Percentiles rank a stretch among this genome's conserved stretches.
Evolutionary conservation across 208 protist genomes (phyloP).

Genomic region (Trypanosoma congolense): DNA sequence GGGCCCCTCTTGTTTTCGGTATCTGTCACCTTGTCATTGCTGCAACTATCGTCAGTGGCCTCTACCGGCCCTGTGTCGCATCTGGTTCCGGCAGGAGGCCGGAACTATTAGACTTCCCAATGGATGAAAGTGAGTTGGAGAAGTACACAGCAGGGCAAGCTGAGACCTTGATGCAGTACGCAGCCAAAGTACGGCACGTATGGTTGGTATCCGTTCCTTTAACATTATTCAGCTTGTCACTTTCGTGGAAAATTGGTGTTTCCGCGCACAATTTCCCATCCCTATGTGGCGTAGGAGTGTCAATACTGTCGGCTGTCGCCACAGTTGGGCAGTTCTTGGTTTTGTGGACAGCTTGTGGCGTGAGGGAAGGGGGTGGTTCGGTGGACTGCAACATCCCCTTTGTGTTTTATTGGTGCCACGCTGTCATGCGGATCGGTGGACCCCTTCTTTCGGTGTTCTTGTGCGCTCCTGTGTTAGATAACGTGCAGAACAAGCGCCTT

Average conservation of each 20-base stretch:
- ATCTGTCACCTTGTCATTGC: conserved; percentile 6
- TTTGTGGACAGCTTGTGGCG: conserved; percentile 48
- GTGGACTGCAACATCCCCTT: conserved; percentile 67
- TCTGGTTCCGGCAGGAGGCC: not conserved
- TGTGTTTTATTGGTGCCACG: conserved; percentile 68
- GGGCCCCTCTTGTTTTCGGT: conserved; percentile 18
- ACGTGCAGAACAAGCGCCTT: conserved; percentile 21
- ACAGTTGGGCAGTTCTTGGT: conserved; percentile 40
- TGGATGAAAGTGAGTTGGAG: conserved; percentile 33
- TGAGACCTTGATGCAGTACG: conserved; percentile 36
- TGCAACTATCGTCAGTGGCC: not conserved
- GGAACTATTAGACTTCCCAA: conserved; percentile 44
- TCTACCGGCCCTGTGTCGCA: not conserved
- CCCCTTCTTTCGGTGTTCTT: conserved; percentile 64
- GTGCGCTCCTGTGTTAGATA: conserved; percentile 52
- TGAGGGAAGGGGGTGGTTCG: conserved; percentile 26
- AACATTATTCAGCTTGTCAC: conserved; percentile 24
- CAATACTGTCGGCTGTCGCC: conserved; percentile 51
- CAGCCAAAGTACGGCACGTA: conserved; percentile 25
- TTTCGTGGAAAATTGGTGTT: conserved; percentile 49
- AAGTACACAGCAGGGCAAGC: conserved; percentile 23
- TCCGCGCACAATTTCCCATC: conserved; percentile 49
- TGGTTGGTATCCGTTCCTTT: conserved; percentile 28
- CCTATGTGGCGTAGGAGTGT: conserved; percentile 70
- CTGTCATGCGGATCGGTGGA: conserved; percentile 30